phyloP scores from a whole-genome alignment of 2,329 filamentous ascomycete species.

The Seiridium cupressi region DNA sequence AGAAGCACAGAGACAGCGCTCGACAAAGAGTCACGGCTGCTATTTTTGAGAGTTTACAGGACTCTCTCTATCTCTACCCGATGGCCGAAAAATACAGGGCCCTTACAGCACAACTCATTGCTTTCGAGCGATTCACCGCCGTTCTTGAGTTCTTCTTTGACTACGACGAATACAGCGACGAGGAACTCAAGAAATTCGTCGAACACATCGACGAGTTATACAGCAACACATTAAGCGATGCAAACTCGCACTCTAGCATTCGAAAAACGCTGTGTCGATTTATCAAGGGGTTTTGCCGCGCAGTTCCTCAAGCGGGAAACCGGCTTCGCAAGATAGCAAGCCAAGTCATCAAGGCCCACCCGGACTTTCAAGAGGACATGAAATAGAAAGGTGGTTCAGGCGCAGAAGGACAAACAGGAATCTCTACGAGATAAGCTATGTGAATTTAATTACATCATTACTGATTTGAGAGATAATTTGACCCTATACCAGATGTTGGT shows the following conservation, averaged over 20 bases:
- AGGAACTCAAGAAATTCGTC: neutral
- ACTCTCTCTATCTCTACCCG: neutral
- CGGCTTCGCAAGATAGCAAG: neutral
- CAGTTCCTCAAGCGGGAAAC: neutral
- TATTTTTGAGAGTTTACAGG: neutral
- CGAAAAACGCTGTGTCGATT: neutral
- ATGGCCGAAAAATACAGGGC: neutral
- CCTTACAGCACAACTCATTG: neutral
- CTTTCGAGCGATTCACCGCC: neutral
- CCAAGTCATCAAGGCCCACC: neutral
- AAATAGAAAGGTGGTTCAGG: no score
- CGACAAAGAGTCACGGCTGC: neutral
- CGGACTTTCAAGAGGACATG: neutral
- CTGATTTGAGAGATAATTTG: no score
- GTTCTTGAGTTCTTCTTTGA: neutral
- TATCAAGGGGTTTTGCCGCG: neutral
- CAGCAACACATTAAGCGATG: neutral
- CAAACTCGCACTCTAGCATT: neutral
- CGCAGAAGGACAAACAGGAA: no score
- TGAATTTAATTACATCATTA: no score
- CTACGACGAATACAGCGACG: neutral
- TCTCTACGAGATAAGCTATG: no score
- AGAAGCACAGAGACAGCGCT: neutral
- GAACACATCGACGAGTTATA: neutral
- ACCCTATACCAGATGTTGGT: no score